Percentiles rank a stretch among this genome's conserved stretches.
phyloP scores from a whole-genome alignment of 345 rosid species.

The Eucalyptus melliodora region DNA sequence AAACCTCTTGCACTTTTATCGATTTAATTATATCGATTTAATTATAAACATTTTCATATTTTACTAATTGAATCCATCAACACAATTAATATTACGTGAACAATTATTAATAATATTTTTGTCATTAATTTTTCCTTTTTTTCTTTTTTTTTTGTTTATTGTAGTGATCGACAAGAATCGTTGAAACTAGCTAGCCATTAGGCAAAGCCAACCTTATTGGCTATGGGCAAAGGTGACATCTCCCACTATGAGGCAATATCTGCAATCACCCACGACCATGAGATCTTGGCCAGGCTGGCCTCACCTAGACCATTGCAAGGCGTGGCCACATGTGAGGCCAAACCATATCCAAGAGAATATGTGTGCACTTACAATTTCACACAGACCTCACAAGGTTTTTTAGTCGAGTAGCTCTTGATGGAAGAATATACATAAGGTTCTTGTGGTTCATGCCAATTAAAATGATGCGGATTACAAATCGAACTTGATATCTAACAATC shows the following conservation, averaged over 20 bases:
- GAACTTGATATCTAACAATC: not conserved
- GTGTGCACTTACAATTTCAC: not conserved
- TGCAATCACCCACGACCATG: fast-evolving
- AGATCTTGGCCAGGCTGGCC: no score
- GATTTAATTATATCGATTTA: no score
- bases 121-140: no score
- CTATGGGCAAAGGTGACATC: no score
- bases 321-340: fast-evolving
- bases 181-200: fast-evolving
- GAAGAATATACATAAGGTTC: not conserved
- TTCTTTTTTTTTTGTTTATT: fast-evolving
- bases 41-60: fast-evolving
- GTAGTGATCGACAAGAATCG: fast-evolving
- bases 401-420: not conserved
- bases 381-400: not conserved
- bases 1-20: no score
- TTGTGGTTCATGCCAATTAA: not conserved
- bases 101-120: no score
- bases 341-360: not conserved
- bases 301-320: no score
- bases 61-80: no score
- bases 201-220: no score
- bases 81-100: fast-evolving
- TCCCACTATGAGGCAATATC: no score
- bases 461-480: not conserved